These are phyloP conservation scores for Ophiorrhiza pumila DNA, from an alignment of 257 asterid genomes.

Conservation along the genomic window DNA sequence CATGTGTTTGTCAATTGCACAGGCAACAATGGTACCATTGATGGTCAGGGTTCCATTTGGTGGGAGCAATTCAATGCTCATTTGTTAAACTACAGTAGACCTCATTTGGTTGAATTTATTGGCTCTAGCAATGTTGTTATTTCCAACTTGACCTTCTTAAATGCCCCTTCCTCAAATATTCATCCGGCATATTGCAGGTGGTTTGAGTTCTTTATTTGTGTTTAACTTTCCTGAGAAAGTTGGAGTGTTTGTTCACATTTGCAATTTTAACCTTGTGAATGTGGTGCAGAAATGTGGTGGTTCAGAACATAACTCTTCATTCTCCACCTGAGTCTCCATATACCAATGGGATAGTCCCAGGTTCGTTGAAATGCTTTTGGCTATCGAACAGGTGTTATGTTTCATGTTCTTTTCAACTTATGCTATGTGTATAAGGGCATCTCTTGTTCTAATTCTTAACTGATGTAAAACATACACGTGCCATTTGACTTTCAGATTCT, in stretches of 20 bases:
- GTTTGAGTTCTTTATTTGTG: neutral
- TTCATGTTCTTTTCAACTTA: neutral
- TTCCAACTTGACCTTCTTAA: constrained; percentile 84
- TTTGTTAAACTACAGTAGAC: constrained; percentile 82
- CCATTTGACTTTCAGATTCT: constrained; percentile 59
- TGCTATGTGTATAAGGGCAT: neutral
- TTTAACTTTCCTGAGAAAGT: constrained; percentile 1
- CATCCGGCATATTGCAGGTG: constrained; percentile 95
- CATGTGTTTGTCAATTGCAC: neutral
- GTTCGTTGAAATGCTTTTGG: constrained; percentile 33
- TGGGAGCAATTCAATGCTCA: constrained; percentile 61
- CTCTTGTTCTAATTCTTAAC: neutral
- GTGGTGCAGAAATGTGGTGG: constrained; percentile 72
- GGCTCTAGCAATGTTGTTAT: constrained; percentile 62
- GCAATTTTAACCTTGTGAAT: constrained; percentile 1
- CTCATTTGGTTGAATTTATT: constrained; percentile 75
- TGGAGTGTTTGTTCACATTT: constrained; percentile 2
- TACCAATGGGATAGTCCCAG: constrained; percentile 91
- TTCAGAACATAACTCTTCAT: constrained; percentile 77
- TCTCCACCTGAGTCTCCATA: constrained; percentile 80
- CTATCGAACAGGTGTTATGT: neutral
- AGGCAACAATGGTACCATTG: constrained; percentile 95
- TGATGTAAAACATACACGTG: neutral
- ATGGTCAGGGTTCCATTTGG: constrained; percentile 96
- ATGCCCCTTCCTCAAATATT: constrained; percentile 91